Conservation (phyloP, 176 grass and related monocot species). For the Pontederia paniculata region DNA sequence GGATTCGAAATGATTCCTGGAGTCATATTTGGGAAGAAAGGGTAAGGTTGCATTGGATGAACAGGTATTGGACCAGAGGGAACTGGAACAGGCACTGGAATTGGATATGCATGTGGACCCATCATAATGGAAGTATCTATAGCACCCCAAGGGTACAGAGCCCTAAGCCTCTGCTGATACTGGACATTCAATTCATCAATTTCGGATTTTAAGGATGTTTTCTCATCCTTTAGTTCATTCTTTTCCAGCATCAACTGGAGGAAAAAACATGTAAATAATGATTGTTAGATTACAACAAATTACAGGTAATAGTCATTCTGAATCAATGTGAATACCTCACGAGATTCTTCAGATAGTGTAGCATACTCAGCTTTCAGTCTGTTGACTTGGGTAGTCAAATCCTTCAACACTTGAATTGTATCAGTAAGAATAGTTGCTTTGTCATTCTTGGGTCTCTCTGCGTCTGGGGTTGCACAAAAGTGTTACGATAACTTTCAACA, state of each 20-base stretch:
- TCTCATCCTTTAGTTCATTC: slow-evolving; percentile 76
- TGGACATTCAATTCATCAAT: slow-evolving; percentile 61
- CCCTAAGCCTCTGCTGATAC: slow-evolving; percentile 49
- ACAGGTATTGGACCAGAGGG: slow-evolving; percentile 48
- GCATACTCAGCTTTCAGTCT: slow-evolving; percentile 72
- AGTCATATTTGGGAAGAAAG: slow-evolving; percentile 41
- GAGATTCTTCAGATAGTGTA: slow-evolving; percentile 66
- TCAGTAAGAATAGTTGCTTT: slow-evolving; percentile 71
- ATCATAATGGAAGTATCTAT: slow-evolving; percentile 66
- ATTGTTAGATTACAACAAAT: slow-evolving; percentile 1
- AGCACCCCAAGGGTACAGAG: slow-evolving; percentile 59
- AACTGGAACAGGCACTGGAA: slow-evolving; percentile 51
- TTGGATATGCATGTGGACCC: slow-evolving; percentile 43
- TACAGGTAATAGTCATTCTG: not conserved
- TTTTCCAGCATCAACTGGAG: slow-evolving; percentile 75
- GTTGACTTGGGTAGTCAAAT: slow-evolving; percentile 65
- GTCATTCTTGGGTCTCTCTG: slow-evolving; percentile 67
- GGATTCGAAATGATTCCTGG: slow-evolving; percentile 7
- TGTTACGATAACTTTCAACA: not conserved
- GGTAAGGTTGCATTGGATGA: slow-evolving; percentile 49
- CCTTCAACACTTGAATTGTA: slow-evolving; percentile 65
- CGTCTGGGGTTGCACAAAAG: slow-evolving; percentile 27
- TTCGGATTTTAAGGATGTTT: slow-evolving; percentile 59
- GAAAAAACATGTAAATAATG: slow-evolving; percentile 7
- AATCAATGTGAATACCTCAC: slow-evolving; percentile 37